Percentiles rank a stretch among this genome's conserved stretches.
Conservation (phyloP, 306 rosid genomes). For the Pachyrhizus erosus region DNA sequence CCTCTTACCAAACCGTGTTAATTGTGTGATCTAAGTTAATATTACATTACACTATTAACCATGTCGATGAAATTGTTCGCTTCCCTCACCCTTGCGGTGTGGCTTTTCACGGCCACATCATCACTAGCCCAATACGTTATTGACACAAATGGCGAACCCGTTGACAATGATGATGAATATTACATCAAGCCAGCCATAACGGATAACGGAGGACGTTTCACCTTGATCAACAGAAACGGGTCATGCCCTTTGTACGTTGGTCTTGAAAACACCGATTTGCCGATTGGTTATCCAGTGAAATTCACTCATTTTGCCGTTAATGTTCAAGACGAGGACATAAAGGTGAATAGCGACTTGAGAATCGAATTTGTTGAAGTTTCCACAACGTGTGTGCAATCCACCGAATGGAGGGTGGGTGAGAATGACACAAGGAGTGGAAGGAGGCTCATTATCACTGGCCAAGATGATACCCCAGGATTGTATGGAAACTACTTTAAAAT, state of each 20-base stretch:
- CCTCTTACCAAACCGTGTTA: not conserved
- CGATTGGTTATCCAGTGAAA: not conserved
- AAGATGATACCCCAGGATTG: not conserved
- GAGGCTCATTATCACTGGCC: slow-evolving; percentile 52
- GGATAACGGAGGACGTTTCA: slow-evolving; percentile 62
- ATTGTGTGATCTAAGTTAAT: not conserved
- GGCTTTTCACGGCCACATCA: slow-evolving; percentile 47
- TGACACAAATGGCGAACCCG: slow-evolving; percentile 54
- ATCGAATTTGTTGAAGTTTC: slow-evolving; percentile 44
- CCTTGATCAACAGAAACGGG: slow-evolving; percentile 47
- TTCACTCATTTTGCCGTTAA: slow-evolving; percentile 46
- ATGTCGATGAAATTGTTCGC: slow-evolving; percentile 24
- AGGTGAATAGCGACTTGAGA: slow-evolving; percentile 44
- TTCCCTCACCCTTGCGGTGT: not conserved
- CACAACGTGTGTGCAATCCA: slow-evolving; percentile 45
- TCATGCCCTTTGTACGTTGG: slow-evolving; percentile 58
- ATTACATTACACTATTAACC: not conserved
- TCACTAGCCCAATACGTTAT: slow-evolving; percentile 46
- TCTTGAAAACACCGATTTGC: slow-evolving; percentile 43
- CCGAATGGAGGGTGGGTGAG: slow-evolving; percentile 54
- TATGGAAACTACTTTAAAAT: slow-evolving; percentile 49
- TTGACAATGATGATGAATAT: slow-evolving; percentile 53
- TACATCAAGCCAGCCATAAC: slow-evolving; percentile 67
- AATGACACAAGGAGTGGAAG: slow-evolving; percentile 31
- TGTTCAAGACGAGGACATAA: slow-evolving; percentile 21